Evolutionary conservation across 192 early-diverging fungal genomes (phyloP).

Genomic region (Pilaira anomala): DNA sequence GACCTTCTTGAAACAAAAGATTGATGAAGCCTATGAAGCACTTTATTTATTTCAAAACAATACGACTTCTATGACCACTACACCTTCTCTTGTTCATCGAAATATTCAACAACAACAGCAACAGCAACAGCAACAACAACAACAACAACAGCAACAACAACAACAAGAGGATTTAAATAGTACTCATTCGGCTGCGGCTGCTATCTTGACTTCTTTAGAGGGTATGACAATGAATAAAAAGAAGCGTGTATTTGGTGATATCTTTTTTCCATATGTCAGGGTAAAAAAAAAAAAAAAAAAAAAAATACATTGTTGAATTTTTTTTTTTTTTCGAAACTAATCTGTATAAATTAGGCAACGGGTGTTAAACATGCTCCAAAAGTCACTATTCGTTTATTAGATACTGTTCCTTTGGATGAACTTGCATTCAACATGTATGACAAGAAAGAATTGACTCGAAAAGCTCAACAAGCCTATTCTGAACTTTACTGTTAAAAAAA

Average conservation of each 20-base stretch:
- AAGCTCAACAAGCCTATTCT: not conserved
- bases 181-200: not conserved
- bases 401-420: constrained; percentile 28
- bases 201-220: constrained; percentile 24
- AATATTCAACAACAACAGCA: too few species aligned
- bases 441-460: not conserved
- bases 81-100: constrained; percentile 27
- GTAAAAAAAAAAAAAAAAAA: constrained; percentile 16
- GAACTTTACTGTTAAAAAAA: constrained; percentile 1
- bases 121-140: too few species aligned
- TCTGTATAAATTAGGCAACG: constrained; percentile 25
- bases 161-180: constrained; percentile 1
- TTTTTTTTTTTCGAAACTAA: not conserved
- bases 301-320: not conserved
- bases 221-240: constrained; percentile 23
- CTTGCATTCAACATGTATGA: constrained; percentile 39
- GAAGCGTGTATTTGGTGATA: constrained; percentile 39
- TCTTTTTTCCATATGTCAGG: constrained; percentile 37
- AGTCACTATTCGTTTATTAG: constrained; percentile 39
- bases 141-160: too few species aligned
- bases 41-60: constrained; percentile 17
- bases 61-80: not conserved
- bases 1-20: constrained; percentile 24
- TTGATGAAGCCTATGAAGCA: constrained; percentile 29
- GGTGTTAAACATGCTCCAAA: constrained; percentile 36